These are phyloP conservation scores for Herpetomonas tarakana DNA, from an alignment of 208 protist species.

Conservation along the genomic window DNA sequence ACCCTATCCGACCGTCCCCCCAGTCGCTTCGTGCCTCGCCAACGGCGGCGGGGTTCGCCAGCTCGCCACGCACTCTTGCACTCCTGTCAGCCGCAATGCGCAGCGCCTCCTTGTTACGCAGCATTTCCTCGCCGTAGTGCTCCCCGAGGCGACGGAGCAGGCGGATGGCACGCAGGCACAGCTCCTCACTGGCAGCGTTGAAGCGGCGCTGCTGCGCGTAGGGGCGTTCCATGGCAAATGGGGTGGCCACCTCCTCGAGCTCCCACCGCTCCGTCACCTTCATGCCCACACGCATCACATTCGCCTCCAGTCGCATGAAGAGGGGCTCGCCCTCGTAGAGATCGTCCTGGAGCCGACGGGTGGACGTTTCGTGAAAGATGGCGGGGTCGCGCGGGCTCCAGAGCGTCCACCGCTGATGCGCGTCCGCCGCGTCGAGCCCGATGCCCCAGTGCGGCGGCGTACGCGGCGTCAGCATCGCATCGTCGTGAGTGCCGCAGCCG, in stretches of 20 bases:
- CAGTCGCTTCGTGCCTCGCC: too few relatives aligned
- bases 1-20: too few relatives aligned
- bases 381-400: slow-evolving; percentile 86
- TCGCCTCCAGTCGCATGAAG: slow-evolving; percentile 59
- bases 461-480: slow-evolving; percentile 43
- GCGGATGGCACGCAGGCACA: slow-evolving; percentile 27
- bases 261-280: slow-evolving; percentile 73
- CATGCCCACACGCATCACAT: slow-evolving; percentile 27
- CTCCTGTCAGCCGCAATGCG: not conserved
- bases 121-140: slow-evolving; percentile 54
- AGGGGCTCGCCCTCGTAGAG: slow-evolving; percentile 87
- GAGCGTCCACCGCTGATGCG: slow-evolving; percentile 55
- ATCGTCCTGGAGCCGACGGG: slow-evolving; percentile 81
- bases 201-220: slow-evolving; percentile 45
- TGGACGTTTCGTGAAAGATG: slow-evolving; percentile 75
- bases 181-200: slow-evolving; percentile 26
- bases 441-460: slow-evolving; percentile 78
- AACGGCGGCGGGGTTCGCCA: too few relatives aligned
- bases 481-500: slow-evolving; percentile 9
- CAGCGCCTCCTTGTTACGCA: slow-evolving; percentile 15
- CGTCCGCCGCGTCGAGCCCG: slow-evolving; percentile 59
- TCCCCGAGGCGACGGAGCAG: slow-evolving; percentile 56
- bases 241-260: slow-evolving; percentile 45
- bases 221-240: slow-evolving; percentile 55
- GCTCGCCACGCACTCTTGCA: not conserved